Conservation (phyloP, 768 basidiomycete genomes). For the Lentinula detonsa region DNA sequence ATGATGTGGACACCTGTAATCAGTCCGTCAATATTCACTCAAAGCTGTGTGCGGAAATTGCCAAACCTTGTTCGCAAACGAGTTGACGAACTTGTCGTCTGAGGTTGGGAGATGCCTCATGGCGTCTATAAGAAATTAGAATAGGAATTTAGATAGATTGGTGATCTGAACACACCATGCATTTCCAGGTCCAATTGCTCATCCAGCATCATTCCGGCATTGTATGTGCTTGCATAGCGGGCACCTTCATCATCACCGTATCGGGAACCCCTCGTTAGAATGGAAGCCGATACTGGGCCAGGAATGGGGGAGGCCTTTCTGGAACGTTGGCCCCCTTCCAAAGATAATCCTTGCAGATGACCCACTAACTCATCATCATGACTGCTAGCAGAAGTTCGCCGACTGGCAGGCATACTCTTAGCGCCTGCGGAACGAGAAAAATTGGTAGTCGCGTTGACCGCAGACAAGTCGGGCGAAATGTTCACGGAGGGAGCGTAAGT, state of each 20-base stretch:
- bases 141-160: slow-evolving; percentile 1
- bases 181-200: slow-evolving; percentile 93
- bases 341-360: slow-evolving; percentile 66
- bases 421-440: slow-evolving; percentile 69
- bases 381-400: slow-evolving; percentile 82
- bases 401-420: slow-evolving; percentile 90
- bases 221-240: slow-evolving; percentile 59
- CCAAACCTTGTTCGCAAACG: slow-evolving; percentile 61
- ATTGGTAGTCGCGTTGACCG: slow-evolving; percentile 30
- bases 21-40: background rate
- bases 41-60: background rate
- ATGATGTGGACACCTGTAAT: slow-evolving; percentile 71
- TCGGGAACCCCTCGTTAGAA: slow-evolving; percentile 45
- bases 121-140: slow-evolving; percentile 49
- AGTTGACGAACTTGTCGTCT: slow-evolving; percentile 74
- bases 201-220: slow-evolving; percentile 87
- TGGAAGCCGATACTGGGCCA: slow-evolving; percentile 44
- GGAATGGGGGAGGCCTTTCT: slow-evolving; percentile 51
- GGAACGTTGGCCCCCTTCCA: slow-evolving; percentile 54
- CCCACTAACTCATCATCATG: slow-evolving; percentile 78
- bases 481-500: slow-evolving; percentile 77
- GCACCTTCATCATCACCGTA: slow-evolving; percentile 55
- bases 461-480: slow-evolving; percentile 61
- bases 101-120: slow-evolving; percentile 85
- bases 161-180: slow-evolving; percentile 58